phyloP scores from a whole-genome alignment of 768 basidiomycete genomes.

The Termitomyces sp. region DNA sequence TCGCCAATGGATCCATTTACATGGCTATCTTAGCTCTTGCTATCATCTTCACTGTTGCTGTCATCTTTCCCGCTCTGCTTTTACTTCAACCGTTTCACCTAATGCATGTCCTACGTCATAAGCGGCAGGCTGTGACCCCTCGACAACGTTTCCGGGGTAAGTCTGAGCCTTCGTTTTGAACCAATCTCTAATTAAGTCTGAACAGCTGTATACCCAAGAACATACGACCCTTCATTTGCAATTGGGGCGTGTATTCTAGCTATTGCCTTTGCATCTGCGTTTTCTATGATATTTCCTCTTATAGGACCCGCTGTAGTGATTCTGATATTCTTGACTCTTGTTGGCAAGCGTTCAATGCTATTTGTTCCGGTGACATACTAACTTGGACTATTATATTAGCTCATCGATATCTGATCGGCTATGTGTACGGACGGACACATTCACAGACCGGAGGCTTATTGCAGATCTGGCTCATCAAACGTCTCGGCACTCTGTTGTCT shows the following conservation, averaged over 20 bases:
- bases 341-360: constrained; percentile 45
- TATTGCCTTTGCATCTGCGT: constrained; percentile 69
- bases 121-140: constrained; percentile 66
- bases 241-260: constrained; percentile 64
- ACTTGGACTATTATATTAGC: constrained; percentile 41
- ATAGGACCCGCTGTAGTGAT: constrained; percentile 69
- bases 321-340: constrained; percentile 60
- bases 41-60: constrained; percentile 59
- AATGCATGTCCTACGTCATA: constrained; percentile 51
- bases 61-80: constrained; percentile 68
- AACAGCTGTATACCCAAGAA: constrained; percentile 64
- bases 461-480: constrained; percentile 72
- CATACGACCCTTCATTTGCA: constrained; percentile 68
- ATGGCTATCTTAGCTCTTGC: constrained; percentile 59
- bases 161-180: constrained; percentile 17
- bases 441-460: constrained; percentile 75
- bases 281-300: constrained; percentile 74
- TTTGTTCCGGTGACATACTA: background rate
- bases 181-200: constrained; percentile 8
- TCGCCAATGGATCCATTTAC: constrained; percentile 72
- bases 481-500: constrained; percentile 66
- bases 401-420: constrained; percentile 77
- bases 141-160: constrained; percentile 75
- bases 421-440: constrained; percentile 70
- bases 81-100: constrained; percentile 69